Conservation (phyloP, 176 grass and related monocot genomes). For the Musa schizocarpa region DNA sequence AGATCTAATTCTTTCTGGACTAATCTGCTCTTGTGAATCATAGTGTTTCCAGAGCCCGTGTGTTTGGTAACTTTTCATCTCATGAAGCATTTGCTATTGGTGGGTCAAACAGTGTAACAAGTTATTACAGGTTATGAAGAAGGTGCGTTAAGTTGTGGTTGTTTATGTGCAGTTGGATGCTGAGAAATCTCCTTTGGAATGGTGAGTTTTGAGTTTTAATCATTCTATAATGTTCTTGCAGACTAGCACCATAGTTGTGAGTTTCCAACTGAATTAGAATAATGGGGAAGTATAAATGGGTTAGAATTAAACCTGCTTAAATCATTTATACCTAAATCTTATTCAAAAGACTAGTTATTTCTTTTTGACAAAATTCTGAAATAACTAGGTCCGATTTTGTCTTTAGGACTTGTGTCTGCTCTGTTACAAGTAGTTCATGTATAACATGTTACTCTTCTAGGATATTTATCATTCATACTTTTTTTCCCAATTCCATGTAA, state of each 20-base stretch:
- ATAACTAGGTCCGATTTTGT: neutral
- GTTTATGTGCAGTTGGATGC: constrained; percentile 69
- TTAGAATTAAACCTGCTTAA: neutral
- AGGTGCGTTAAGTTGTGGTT: constrained; percentile 80
- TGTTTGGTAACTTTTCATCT: constrained; percentile 80
- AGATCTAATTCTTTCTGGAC: neutral
- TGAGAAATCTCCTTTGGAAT: constrained; percentile 74
- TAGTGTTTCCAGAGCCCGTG: constrained; percentile 79
- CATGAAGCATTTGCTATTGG: constrained; percentile 95
- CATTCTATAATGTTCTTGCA: neutral
- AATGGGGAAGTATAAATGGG: neutral
- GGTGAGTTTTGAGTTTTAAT: constrained; percentile 28
- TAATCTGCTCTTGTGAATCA: constrained; percentile 6
- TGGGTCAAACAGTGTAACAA: constrained; percentile 89
- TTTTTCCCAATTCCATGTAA: too few relatives aligned
- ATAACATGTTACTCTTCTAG: neutral
- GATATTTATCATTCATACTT: too few relatives aligned
- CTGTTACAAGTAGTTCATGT: neutral
- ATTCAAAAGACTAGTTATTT: neutral
- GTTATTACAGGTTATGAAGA: constrained; percentile 97
- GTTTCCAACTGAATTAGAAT: neutral
- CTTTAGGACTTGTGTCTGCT: neutral
- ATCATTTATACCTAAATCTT: neutral
- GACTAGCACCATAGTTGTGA: neutral
- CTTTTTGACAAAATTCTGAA: neutral